Evolutionary conservation across 257 asterid genomes (phyloP), one percentile per base, ranked within the genome.

Genomic region (Parsonsia alboflavescens): DNA sequence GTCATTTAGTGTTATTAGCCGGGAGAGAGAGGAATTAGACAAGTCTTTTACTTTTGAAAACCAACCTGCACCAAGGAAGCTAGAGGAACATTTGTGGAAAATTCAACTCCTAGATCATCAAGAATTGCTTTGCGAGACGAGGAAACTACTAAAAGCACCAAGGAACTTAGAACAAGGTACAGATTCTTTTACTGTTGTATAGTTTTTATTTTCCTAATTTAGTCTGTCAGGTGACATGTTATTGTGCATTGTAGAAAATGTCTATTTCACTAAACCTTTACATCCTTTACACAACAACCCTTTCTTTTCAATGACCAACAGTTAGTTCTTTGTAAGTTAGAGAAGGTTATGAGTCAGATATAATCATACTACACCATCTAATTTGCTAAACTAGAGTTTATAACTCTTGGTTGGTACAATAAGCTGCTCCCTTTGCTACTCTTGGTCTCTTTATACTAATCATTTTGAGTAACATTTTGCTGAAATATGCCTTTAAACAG

Each of bases 151-250:
- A 95, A 89, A 66, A 87, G 66, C 75, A 90, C 94, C n/a, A 74
- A 88, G 84, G 98, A 97, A 77, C 82, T 85, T 73, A 88, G 98
- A 86, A 93, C 98, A 77, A 93, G 98, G 98, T 92, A 77, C 28
- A 0, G 52, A 11, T 66, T 41, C 48, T 44, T 12, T 21, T 33
- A 33, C 39, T 33, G 61, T 11, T 21, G 61, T 21, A n/a, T n/a
- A n/a, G n/a, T n/a, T n/a, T n/a, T n/a, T 7, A 22, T 7, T 71
- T 7, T 24, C 39, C 13, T 15, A 56, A 52, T 15, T 21, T 71
- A 3, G 56, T 5, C 5, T 54, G 21, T 54, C 61, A 28, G 21
- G 13, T 59, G 66, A 26, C 15, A 36, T 24, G 19, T 59, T 59
- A 57, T 57, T 57, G 16, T 57, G 64, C 26, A 9, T 33, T 2